Conservation (phyloP, 495 filamentous ascomycete genomes). For the Tuber aestivum region DNA sequence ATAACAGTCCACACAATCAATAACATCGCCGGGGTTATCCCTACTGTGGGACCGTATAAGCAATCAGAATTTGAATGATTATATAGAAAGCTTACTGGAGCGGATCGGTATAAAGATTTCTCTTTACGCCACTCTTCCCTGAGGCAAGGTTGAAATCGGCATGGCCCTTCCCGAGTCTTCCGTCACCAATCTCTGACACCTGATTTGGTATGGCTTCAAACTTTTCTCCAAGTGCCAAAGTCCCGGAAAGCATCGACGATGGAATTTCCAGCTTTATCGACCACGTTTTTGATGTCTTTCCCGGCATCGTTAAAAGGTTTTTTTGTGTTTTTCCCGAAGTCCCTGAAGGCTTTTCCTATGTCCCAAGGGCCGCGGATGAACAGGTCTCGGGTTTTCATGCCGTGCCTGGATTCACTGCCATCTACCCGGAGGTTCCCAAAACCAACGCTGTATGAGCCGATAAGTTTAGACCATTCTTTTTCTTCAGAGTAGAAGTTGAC, state of each 20-base stretch:
- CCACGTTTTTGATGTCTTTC: not conserved
- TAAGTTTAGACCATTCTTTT: conserved; percentile 8
- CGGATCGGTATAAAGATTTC: conserved; percentile 12
- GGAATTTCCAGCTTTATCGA: not conserved
- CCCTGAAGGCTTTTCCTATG: not conserved
- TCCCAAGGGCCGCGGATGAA: not conserved
- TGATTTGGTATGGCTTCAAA: not conserved
- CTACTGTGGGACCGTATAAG: not conserved
- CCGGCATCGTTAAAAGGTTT: conserved; percentile 5
- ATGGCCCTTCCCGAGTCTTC: conserved; percentile 10
- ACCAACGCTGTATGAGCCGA: conserved; percentile 13
- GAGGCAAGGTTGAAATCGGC: conserved; percentile 9
- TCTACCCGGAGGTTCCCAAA: conserved; percentile 14
- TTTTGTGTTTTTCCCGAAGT: not conserved
- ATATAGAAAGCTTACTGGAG: not conserved
- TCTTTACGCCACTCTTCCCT: conserved; percentile 5
- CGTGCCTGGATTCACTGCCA: not conserved
- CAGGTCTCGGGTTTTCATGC: not conserved
- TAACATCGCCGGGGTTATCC: conserved; percentile 2
- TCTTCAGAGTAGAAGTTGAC: conserved; percentile 16
- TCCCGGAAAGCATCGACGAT: not conserved
- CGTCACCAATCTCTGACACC: not conserved
- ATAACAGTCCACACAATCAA: conserved; percentile 18
- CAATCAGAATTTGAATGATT: not conserved
- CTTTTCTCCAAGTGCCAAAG: not conserved